These are phyloP conservation scores for Cicer arietinum DNA, from an alignment of 306 rosid genomes.

Conservation along the genomic window DNA sequence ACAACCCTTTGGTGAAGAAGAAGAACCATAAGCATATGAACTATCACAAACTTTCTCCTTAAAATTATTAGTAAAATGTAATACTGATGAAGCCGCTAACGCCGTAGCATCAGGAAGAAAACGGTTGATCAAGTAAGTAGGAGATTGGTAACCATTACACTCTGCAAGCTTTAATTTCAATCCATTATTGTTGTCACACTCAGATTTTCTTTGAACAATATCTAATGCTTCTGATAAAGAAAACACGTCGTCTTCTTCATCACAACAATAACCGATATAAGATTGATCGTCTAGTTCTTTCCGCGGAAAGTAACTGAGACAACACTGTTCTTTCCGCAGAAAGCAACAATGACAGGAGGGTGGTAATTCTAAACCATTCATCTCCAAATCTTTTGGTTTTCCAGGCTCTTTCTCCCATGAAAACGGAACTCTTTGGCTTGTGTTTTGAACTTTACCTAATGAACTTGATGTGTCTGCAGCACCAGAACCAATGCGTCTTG, in stretches of 20 bases:
- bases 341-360: conserved; percentile 65
- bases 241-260: conserved; percentile 57
- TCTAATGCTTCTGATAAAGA: conserved; percentile 89
- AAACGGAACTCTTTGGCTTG: conserved; percentile 75
- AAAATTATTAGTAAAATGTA: conserved; percentile 33
- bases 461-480: conserved; percentile 36
- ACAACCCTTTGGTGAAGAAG: conserved; percentile 69
- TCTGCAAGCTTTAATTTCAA: conserved; percentile 62
- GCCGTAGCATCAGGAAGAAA: conserved; percentile 90
- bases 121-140: conserved; percentile 77
- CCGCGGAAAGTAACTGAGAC: conserved; percentile 47
- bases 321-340: conserved; percentile 21
- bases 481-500: conserved; percentile 51
- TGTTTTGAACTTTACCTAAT: conserved; percentile 9
- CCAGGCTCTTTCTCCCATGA: conserved; percentile 87
- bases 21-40: conserved; percentile 2
- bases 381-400: conserved; percentile 60
- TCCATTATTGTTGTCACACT: conserved; percentile 44
- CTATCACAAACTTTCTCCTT: conserved; percentile 43
- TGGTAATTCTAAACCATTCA: conserved; percentile 51
- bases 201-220: conserved; percentile 62
- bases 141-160: conserved; percentile 57
- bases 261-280: conserved; percentile 16
- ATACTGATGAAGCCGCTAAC: conserved; percentile 67
- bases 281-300: conserved; percentile 15